Evolutionary conservation across 2,329 filamentous ascomycete species (phyloP).

Genomic region (Colletotrichum musicola): DNA sequence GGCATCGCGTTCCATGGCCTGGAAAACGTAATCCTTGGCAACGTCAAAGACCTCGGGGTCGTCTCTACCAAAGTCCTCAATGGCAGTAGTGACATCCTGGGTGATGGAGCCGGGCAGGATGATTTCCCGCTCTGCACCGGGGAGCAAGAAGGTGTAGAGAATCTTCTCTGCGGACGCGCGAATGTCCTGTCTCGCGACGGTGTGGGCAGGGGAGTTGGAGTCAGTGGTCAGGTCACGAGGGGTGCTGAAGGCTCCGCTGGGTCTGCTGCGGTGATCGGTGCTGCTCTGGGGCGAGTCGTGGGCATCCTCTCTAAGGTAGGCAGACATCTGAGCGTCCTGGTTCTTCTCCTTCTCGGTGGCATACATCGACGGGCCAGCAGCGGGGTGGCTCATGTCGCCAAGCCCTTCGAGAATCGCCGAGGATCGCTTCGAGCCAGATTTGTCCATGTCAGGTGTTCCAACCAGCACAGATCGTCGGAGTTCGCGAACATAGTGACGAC

Average conservation of each 20-base stretch:
- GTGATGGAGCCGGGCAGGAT: conserved; percentile 90
- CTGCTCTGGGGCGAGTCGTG: conserved; percentile 68
- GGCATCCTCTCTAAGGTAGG: conserved; percentile 81
- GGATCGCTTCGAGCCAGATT: conserved; percentile 83
- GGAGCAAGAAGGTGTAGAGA: conserved; percentile 95
- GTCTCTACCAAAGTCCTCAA: conserved; percentile 91
- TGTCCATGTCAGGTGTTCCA: conserved; percentile 91
- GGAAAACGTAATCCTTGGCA: conserved; percentile 99
- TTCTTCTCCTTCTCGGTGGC: conserved; percentile 79
- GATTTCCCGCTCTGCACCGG: conserved; percentile 96
- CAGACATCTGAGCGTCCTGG: conserved; percentile 90
- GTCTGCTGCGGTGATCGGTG: conserved; percentile 57
- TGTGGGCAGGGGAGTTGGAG: conserved; percentile 85
- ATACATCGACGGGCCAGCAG: conserved; percentile 72
- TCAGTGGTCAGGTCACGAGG: conserved; percentile 75
- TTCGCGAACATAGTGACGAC: conserved; percentile 96
- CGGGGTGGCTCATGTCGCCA: conserved; percentile 73
- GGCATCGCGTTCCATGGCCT: conserved; percentile 99
- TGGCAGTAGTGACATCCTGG: conserved; percentile 84
- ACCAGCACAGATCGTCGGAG: conserved; percentile 92
- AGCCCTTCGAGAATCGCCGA: conserved; percentile 82
- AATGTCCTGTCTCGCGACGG: conserved; percentile 89
- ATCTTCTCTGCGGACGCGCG: conserved; percentile 97
- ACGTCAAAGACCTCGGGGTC: conserved; percentile 98
- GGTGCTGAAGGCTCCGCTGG: conserved; percentile 70